Percentiles rank a stretch among this genome's conserved stretches.
Conservation (phyloP, 768 basidiomycete genomes). For the Leccinum broughii region DNA sequence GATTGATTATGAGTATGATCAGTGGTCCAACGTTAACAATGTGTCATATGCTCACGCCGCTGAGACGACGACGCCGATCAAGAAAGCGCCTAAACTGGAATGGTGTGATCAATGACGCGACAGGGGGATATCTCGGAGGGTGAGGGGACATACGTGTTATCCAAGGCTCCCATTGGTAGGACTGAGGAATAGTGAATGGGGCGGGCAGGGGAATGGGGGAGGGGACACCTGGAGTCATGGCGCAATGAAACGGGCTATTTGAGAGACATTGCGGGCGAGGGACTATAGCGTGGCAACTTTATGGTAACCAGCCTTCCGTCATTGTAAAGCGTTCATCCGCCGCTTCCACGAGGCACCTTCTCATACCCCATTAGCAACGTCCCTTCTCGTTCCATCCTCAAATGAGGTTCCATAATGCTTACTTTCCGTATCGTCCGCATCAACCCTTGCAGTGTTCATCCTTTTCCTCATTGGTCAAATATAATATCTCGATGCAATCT, state of each 20-base stretch:
- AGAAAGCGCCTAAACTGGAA: slow-evolving; percentile 51
- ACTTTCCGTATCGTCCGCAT: slow-evolving; percentile 7
- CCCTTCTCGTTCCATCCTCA: slow-evolving; percentile 18
- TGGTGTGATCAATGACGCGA: slow-evolving; percentile 4
- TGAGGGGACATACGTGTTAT: slow-evolving; percentile 38
- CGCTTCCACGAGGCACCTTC: slow-evolving; percentile 18
- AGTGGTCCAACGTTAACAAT: slow-evolving; percentile 5
- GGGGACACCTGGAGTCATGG: background rate
- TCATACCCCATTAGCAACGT: slow-evolving; percentile 15
- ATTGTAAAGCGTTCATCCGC: slow-evolving; percentile 28
- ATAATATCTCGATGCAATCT: background rate
- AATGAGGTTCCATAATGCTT: slow-evolving; percentile 19
- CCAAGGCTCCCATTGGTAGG: slow-evolving; percentile 27
- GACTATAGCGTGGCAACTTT: slow-evolving; percentile 7
- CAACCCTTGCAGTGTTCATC: slow-evolving; percentile 10
- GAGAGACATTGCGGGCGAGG: slow-evolving; percentile 8
- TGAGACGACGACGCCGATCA: slow-evolving; percentile 55
- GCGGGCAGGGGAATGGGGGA: background rate
- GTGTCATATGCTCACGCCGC: slow-evolving; percentile 42
- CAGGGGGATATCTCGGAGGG: background rate
- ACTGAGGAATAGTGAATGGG: background rate
- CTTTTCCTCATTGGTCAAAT: background rate
- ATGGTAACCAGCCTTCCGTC: slow-evolving; percentile 23
- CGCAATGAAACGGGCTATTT: slow-evolving; percentile 16
- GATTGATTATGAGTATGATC: background rate